Evolutionary conservation across 2,329 filamentous ascomycete genomes (phyloP), one percentile per base, ranked within the genome.

Genomic region (Colletotrichum tanaceti): DNA sequence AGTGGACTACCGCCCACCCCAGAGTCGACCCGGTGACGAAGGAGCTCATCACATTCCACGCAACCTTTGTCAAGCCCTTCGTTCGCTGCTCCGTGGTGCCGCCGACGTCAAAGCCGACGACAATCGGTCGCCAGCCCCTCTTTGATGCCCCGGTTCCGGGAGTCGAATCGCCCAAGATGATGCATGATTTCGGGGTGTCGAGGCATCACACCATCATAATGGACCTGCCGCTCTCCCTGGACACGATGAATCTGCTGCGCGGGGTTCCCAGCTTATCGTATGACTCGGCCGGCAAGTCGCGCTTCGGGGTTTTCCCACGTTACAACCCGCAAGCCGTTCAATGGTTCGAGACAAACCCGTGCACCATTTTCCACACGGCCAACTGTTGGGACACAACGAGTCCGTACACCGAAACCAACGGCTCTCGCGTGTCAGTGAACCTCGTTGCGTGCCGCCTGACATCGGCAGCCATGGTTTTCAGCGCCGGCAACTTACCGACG

Each of bases 111-210:
- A 69, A 69, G 39, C 14, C 35, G 5, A 20, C 35, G 5, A 20
- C 5, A 6, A 14, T 44, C 2, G 10, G 50, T 7, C 24, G 35
- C 18, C 58, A 72, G 81, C 55, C 78, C 3, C 62, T 66, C 14
- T 79, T 91, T 64, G 87, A 88, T 71, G 78, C 82, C 7, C 80
- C 88, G 0, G 83, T 93, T 0, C 85, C 89, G 0, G 89, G 90
- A 0, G 82, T 92, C 32, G 80, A 81, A 4, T 86, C 86, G 1
- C 87, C 89, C 1, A 91, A 90, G 74, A 90, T 93, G 85, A 93
- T 93, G 89, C 91, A 93, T 74, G 90, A 93, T 75, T 93, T 92
- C 77, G 90, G 90, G 16, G 90, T 90, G 1, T 91, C 90, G 1
- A 82, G 79, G 5, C 76, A 74, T 5, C 84, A 91, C 73, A 91